Base-by-base conservation (phyloP, 768 basidiomycete species). In the Mycena leptocephala region DNA sequence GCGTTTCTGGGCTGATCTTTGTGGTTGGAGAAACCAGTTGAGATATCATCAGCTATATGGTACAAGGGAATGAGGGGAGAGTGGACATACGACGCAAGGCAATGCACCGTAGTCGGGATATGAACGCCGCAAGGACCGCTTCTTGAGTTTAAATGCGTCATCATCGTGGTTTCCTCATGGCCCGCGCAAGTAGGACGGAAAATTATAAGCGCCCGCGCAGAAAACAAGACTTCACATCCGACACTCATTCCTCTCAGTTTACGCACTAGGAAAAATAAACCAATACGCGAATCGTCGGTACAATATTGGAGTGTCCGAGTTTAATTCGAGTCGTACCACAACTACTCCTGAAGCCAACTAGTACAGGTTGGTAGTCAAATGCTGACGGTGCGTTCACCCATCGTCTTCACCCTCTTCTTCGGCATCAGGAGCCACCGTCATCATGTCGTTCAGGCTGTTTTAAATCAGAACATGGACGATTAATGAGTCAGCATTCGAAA, bases 361-460 rank as follows among this genome's bases (percentile, higher is more conserved):
- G 35, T 48, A 59, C 46, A 53, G 35, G 35, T 32, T 43, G 46
- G 68, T 26, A 58, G 39, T 58, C 5, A 24, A 22, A 30, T 20
- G 7, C 22, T 32, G 35, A 66, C 24, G 22, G 48, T 28, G 33
- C 14, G 10, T 56, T 76, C 56, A 67, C 26, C 75, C 80, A 10
- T 78, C 82, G 18, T 81, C 80, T 24, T 81, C 80, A 13, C 79
- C 79, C 22, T 82, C 82, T 24, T 82, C 84, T 39, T 82, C 80
- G 51, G 81, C 83, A 22, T 80, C 87, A 41, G 83, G 84, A 37
- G 85, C 85, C 13, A 94, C 79, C 2, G 92, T 93, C 88, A 94
- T 91, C 89, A 94, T 88, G 79, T 94, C 93, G 76, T 95, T 95
- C 70, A 95, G 80, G 79, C 94, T 95, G 74, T n/a, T 76, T 37